Evolutionary conservation across 2,329 filamentous ascomycete genomes (phyloP), one percentile per base, ranked within the genome.

Genomic region (Apiospora kogelbergensis): DNA sequence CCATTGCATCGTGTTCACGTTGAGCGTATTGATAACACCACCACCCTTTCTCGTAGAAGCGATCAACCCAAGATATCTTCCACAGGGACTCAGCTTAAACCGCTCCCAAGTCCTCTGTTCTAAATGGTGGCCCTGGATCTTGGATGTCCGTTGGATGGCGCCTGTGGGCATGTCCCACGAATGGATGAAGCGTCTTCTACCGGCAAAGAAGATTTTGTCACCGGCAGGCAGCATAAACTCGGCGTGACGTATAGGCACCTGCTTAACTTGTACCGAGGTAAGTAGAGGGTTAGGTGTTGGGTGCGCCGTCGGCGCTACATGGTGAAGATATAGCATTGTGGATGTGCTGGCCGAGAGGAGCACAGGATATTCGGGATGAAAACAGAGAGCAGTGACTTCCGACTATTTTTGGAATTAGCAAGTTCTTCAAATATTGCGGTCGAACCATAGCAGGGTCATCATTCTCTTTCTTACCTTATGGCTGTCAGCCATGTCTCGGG

Each of bases 81-180:
- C 95, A 76, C 93, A 93, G 0, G 96, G 95, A 63, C 93, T 97
- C 33, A 97, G 83, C 74, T 92, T 93, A 85, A 99, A 97, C 40
- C 86, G 86, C 80, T 98, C 96, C 94, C 98, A 98, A 48, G 89
- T 92, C 75, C 90, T 92, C 80, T 98, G 95, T 80, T 97, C 93
- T 68, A 93, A 87, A 73, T 90, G 85, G 73, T 94, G 91, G 71
- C 94, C 89, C 77, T 92, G 88, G 70, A 96, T 83, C 78, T 92
- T 86, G 74, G 89, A 90, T 60, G 97, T 88, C 81, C 97, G 97
- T 76, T 95, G 92, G 65, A 99, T 90, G 15, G 86, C 84, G 57
- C 96, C 96, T 0, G 91, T 91, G 57, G 91, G 85, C 30, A 99
- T 86, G 76, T 98, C 91, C 96, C 96, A 99, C 73, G 92, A 90